These are phyloP conservation scores for Daldinia grandis DNA, from an alignment of 495 filamentous ascomycete species.

Conservation along the genomic window DNA sequence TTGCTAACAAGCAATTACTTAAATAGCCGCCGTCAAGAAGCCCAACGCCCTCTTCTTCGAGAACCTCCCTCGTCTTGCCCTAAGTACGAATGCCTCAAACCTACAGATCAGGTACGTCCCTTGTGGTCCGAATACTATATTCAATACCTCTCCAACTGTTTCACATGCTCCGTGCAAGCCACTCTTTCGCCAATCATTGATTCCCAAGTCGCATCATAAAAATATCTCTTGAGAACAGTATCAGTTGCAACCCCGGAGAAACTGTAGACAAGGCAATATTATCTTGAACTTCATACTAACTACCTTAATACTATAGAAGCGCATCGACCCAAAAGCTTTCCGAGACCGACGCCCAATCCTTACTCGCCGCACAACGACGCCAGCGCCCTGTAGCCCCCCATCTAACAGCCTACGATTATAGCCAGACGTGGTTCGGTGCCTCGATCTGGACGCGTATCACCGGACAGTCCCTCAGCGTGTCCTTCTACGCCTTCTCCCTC, in stretches of 20 bases:
- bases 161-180: neutral
- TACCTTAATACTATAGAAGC: conserved; percentile 48
- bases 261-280: neutral
- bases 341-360: conserved; percentile 65
- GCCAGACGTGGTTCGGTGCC: conserved; percentile 81
- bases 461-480: conserved; percentile 73
- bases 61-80: conserved; percentile 48
- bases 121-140: neutral
- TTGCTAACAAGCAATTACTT: conserved; percentile 10
- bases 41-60: conserved; percentile 55
- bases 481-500: conserved; percentile 82
- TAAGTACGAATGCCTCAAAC: conserved; percentile 56
- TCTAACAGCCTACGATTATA: conserved; percentile 85
- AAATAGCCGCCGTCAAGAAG: conserved; percentile 55
- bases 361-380: conserved; percentile 87
- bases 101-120: conserved; percentile 64
- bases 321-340: conserved; percentile 68
- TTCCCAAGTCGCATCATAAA: neutral
- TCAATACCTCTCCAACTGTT: neutral
- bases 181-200: neutral
- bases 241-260: neutral
- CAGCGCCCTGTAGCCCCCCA: conserved; percentile 88
- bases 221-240: too few species aligned
- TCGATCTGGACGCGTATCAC: conserved; percentile 83
- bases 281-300: neutral